Conservation (phyloP, 164 flowering plant genomes). For the Liriodendron chinense region DNA sequence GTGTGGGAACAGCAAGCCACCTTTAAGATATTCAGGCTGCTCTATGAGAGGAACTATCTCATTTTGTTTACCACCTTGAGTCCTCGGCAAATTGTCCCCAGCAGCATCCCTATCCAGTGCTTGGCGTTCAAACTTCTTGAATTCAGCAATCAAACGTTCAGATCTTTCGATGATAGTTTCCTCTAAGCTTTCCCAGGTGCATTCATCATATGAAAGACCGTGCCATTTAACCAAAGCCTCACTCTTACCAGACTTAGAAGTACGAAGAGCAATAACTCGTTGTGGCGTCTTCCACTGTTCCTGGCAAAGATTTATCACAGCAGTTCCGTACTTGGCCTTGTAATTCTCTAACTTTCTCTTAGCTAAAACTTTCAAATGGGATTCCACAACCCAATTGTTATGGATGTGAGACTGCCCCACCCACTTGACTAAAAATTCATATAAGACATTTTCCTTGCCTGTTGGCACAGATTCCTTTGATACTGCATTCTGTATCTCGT, state of each 20-base stretch:
- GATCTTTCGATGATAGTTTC: slow-evolving; percentile 57
- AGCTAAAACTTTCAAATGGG: slow-evolving; percentile 71
- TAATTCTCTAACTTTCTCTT: slow-evolving; percentile 94
- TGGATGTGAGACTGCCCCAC: slow-evolving; percentile 88
- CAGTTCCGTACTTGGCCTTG: slow-evolving; percentile 82
- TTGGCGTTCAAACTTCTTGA: slow-evolving; percentile 55
- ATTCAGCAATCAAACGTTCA: slow-evolving; percentile 50
- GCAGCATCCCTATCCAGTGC: slow-evolving; percentile 55
- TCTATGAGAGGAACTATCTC: slow-evolving; percentile 66
- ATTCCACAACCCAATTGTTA: slow-evolving; percentile 85
- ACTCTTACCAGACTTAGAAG: slow-evolving; percentile 38
- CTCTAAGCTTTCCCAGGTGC: slow-evolving; percentile 93
- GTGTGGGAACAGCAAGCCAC: slow-evolving; percentile 92
- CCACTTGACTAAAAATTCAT: slow-evolving; percentile 96
- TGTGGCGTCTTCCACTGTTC: slow-evolving; percentile 93
- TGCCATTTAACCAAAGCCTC: slow-evolving; percentile 90
- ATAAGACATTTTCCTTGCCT: slow-evolving; percentile 19
- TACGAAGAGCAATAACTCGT: slow-evolving; percentile 65
- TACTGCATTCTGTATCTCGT: slow-evolving; percentile 21
- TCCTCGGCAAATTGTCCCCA: slow-evolving; percentile 22
- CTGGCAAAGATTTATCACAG: slow-evolving; percentile 71
- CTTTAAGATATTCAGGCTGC: slow-evolving; percentile 87
- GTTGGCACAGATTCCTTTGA: slow-evolving; percentile 24
- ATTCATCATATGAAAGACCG: slow-evolving; percentile 92
- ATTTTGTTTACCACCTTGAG: slow-evolving; percentile 33